phyloP scores from a whole-genome alignment of 495 filamentous ascomycete species.

The Aspergillus funiculosus region DNA sequence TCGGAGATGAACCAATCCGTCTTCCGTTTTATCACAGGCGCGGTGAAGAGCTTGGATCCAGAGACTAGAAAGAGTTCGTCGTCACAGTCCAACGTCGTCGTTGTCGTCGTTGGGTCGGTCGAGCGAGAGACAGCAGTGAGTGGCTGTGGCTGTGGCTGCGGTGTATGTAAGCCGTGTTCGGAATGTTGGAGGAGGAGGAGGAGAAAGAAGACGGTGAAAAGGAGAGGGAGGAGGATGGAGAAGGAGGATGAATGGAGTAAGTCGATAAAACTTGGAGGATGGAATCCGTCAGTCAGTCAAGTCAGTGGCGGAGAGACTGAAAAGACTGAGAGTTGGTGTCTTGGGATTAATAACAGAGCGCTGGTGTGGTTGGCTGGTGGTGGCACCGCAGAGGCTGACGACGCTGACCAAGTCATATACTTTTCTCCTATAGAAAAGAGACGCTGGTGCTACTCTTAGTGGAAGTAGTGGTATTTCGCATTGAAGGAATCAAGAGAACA shows the following conservation, averaged over 20 bases:
- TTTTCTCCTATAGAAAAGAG: no score
- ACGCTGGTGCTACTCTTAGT: no score
- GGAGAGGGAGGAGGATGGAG: neutral
- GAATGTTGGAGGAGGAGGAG: neutral
- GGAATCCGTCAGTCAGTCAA: conserved; percentile 16
- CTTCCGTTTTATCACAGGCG: conserved; percentile 10
- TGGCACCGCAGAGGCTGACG: conserved; percentile 14
- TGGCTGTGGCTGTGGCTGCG: conserved; percentile 11
- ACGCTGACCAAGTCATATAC: conserved; percentile 9
- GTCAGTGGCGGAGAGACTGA: conserved; percentile 1
- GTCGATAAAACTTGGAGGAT: neutral
- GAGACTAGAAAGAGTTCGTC: no score
- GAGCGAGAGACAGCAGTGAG: neutral
- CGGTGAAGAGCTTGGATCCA: conserved; percentile 1
- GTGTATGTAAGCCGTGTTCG: conserved; percentile 20
- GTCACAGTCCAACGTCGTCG: neutral
- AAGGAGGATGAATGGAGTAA: conserved; percentile 1
- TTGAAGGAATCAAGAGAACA: no score
- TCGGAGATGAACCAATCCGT: conserved; percentile 14
- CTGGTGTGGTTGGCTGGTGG: conserved; percentile 12
- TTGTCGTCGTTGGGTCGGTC: no score
- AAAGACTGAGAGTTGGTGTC: neutral
- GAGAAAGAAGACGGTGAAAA: neutral
- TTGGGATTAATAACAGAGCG: conserved; percentile 1
- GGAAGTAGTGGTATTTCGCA: no score